Evolutionary conservation across 179 eudicot genomes (phyloP).

Genomic region (Patellifolia procumbens): DNA sequence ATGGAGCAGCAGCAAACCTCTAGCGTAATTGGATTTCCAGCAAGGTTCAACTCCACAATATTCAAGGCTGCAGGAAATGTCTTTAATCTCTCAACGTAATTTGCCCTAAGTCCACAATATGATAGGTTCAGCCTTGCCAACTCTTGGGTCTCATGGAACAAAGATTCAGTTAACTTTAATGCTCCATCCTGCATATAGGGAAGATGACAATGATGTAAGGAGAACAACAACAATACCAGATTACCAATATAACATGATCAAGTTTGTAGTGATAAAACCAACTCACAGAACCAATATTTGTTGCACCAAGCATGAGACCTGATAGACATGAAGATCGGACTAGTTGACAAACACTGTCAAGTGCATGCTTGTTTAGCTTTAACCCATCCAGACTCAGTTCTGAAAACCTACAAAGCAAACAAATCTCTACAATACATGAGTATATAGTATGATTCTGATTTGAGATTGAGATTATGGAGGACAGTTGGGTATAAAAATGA

Average conservation of each 20-base stretch:
- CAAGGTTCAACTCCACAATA: slow-evolving; percentile 74
- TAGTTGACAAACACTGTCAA: slow-evolving; percentile 73
- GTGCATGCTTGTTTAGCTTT: slow-evolving; percentile 66
- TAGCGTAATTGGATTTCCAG: slow-evolving; percentile 65
- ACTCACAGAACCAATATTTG: slow-evolving; percentile 79
- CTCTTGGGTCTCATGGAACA: slow-evolving; percentile 60
- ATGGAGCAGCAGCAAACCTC: slow-evolving; percentile 54
- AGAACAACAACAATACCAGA: not conserved
- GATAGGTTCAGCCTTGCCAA: slow-evolving; percentile 76
- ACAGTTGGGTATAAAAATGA: not conserved
- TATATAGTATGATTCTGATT: not conserved
- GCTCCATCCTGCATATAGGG: slow-evolving; percentile 71
- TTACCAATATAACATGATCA: not conserved
- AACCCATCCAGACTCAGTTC: slow-evolving; percentile 76
- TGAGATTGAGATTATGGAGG: not conserved
- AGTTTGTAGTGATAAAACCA: slow-evolving; percentile 8
- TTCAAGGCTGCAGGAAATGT: slow-evolving; percentile 43
- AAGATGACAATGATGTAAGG: slow-evolving; percentile 7
- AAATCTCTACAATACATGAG: not conserved
- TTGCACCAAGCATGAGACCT: slow-evolving; percentile 69
- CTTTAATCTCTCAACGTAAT: slow-evolving; percentile 46
- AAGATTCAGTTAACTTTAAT: slow-evolving; percentile 58
- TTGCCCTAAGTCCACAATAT: slow-evolving; percentile 61
- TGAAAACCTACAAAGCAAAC: slow-evolving; percentile 55
- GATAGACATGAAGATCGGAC: slow-evolving; percentile 58